Evolutionary conservation across 192 early-diverging fungal species (phyloP).

Genomic region (Dissophora ornata): DNA sequence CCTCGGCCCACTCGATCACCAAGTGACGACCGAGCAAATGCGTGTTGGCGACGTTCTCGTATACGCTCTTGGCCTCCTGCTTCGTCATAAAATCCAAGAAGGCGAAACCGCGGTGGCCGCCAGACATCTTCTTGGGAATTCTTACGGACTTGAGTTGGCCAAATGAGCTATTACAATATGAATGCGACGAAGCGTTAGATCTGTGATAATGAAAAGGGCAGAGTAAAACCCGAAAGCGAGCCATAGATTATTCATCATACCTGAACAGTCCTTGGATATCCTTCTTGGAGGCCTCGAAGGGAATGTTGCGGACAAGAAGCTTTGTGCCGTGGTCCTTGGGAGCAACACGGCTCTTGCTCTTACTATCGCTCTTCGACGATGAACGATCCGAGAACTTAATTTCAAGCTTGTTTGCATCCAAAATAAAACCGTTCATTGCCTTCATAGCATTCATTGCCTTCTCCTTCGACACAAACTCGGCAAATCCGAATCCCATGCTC

Average conservation of each 20-base stretch:
- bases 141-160: constrained; percentile 96
- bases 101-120: constrained; percentile 95
- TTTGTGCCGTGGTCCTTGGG: constrained; percentile 81
- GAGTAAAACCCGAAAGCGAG: not conserved
- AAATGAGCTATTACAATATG: constrained; percentile 70
- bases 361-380: constrained; percentile 56
- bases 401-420: constrained; percentile 91
- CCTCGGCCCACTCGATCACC: constrained; percentile 95
- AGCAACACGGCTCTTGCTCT: constrained; percentile 33
- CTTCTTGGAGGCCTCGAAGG: constrained; percentile 96
- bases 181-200: too few relatives aligned
- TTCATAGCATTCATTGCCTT: constrained; percentile 87
- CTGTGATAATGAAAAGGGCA: too few relatives aligned
- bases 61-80: constrained; percentile 93
- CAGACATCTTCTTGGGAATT: constrained; percentile 93
- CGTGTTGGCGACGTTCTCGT: constrained; percentile 86
- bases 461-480: constrained; percentile 87
- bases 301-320: constrained; percentile 93
- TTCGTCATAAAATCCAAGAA: constrained; percentile 98
- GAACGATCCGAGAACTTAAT: constrained; percentile 89
- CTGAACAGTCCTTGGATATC: constrained; percentile 90
- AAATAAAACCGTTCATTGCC: constrained; percentile 82
- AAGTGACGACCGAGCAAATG: constrained; percentile 98
- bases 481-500: constrained; percentile 98
- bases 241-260: constrained; percentile 58